These are phyloP conservation scores for Papiliotrema nemorosa DNA, from an alignment of 1,284 basidiomycete species.

Conservation along the genomic window DNA sequence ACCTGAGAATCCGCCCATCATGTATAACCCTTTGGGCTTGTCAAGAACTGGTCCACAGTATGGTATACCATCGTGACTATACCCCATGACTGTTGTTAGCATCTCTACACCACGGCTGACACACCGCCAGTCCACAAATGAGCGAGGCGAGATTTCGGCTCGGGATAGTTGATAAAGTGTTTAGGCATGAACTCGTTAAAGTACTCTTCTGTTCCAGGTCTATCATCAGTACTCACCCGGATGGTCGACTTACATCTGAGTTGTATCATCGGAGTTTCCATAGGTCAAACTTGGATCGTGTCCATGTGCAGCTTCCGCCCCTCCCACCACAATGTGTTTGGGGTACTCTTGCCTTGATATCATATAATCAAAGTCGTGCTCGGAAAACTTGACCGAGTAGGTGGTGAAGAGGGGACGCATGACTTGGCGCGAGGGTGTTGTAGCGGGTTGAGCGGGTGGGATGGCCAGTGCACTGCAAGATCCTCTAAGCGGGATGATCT, in stretches of 20 bases:
- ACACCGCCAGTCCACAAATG: slow-evolving; percentile 3
- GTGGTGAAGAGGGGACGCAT: slow-evolving; percentile 8
- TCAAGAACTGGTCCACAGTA: not conserved
- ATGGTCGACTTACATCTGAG: slow-evolving; percentile 5
- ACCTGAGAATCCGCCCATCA: slow-evolving; percentile 1
- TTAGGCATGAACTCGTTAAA: not conserved
- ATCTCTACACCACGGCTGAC: not conserved
- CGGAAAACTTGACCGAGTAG: slow-evolving; percentile 9
- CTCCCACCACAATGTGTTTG: slow-evolving; percentile 11
- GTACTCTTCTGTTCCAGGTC: not conserved
- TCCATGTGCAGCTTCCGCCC: not conserved
- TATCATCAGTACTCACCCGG: not conserved
- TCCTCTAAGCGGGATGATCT: slow-evolving; percentile 11
- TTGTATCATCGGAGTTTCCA: slow-evolving; percentile 8
- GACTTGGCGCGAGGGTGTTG: slow-evolving; percentile 6
- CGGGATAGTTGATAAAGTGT: slow-evolving; percentile 4
- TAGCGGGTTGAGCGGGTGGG: slow-evolving; percentile 4
- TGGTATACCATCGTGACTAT: not conserved
- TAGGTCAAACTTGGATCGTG: slow-evolving; percentile 4
- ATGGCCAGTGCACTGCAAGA: slow-evolving; percentile 5
- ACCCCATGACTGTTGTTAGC: slow-evolving; percentile 1
- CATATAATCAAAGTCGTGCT: slow-evolving; percentile 11
- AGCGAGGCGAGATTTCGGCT: not conserved
- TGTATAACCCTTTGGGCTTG: not conserved
- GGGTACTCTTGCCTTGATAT: slow-evolving; percentile 10